phyloP scores from a whole-genome alignment of 208 protist genomes.

The Trypanosoma avium region DNA sequence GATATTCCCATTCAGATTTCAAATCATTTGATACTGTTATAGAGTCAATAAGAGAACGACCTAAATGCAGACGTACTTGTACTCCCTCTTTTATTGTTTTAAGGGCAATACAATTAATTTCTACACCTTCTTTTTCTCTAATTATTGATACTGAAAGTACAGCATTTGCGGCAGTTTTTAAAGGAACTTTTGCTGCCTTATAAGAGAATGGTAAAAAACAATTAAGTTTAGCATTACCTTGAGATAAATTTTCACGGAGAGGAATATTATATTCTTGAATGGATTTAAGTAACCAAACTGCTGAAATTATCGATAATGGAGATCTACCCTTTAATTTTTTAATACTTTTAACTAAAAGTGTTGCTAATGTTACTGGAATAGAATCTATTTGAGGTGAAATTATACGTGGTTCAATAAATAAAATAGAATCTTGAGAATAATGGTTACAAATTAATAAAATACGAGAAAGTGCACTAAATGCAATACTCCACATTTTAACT shows the following conservation, averaged over 20 bases:
- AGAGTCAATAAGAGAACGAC: not conserved
- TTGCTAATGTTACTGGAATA: constrained; percentile 11
- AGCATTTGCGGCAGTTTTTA: constrained; percentile 13
- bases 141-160: constrained; percentile 2
- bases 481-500: constrained; percentile 5
- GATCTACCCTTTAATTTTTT: constrained; percentile 4
- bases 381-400: not conserved
- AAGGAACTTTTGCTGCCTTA: constrained; percentile 10
- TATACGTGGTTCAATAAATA: constrained; percentile 1
- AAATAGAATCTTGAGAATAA: not conserved
- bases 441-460: not conserved
- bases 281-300: constrained; percentile 11
- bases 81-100: constrained; percentile 5
- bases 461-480: constrained; percentile 14
- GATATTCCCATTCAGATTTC: not conserved
- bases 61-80: constrained; percentile 20
- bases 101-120: constrained; percentile 1
- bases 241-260: not conserved
- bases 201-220: constrained; percentile 9
- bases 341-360: constrained; percentile 16
- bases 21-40: not conserved
- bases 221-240: not conserved
- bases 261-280: not conserved
- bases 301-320: not conserved
- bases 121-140: not conserved